Base-by-base conservation (phyloP, 805 yeast genomes). In the Monosporozyma siamensis region DNA sequence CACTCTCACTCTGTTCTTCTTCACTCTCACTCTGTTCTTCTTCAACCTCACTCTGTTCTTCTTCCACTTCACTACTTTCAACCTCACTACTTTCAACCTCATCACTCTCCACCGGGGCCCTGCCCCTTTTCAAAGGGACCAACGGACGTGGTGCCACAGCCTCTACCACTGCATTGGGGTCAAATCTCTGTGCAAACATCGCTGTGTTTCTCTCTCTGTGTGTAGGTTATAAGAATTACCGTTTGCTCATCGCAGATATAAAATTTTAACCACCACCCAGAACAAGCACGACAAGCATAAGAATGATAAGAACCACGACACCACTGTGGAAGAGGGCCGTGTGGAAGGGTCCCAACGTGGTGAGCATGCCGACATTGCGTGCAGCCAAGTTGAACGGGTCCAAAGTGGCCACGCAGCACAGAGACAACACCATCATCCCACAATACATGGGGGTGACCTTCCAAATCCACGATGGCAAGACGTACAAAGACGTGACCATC, bases 381-480 rank as follows among this genome's bases (percentile, higher is more conserved):
- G 81, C 86, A 51, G 97, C 97, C 25, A 67, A 80, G 46, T 77
- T 78, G 49, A 80, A 80, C 42, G 84, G 84, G 15, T 74, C 85
- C 2, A 95, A 97, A 3, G 85, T 92, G 47, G 75, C 96, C 67
- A 92, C 98, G n/a, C 86, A 88, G 54, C 96, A 97, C 34, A 77
- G 98, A 61, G 70, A 90, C 27, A 92, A 97, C 59, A 92, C 97
- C 15, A 85, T 92, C 42, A 68, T 92, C 39, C 98, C 98, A 17
- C 95, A 87, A 60, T 90, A 92, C 65, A 95, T 92, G 26, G 98
- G 98, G 4, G 70, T 92, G 44, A 82, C 80, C 54, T 92, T 92
- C 64, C 95, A 92, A 64, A 85, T 92, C 27, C 98, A 92, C 66
- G 92, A 92, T 65, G 98, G 98, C 23, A 85, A 82, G 59, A 95